Base-by-base conservation (phyloP, 139 green algal species). In the Chlamydomonas asymmetrica region DNA sequence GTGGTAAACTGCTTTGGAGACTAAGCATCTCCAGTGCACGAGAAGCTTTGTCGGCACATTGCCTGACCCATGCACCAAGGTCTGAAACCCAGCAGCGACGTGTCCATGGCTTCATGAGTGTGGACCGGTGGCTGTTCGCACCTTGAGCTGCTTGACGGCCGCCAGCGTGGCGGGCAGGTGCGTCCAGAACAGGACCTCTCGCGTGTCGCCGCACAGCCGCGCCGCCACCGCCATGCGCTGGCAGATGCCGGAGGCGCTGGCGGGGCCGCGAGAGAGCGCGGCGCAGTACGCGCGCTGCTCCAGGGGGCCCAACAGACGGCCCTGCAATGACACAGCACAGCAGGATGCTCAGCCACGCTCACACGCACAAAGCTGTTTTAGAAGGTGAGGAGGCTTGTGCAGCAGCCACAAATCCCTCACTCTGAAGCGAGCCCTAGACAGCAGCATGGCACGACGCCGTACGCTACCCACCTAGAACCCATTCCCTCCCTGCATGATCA, bases 151-250 rank as follows among this genome's bases (percentile, higher is more conserved):
- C 43, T 72, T 69, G 34, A 86, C 80, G 4, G 56, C 52, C 22
- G 40, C 43, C 52, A 96, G 74, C 0, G 91, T 94, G 34, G 76
- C 78, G 13, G 91, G 88, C 73, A 96, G 79, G 43, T 82, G 70
- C 25, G 35, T 50, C 91, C 91, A 96, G 80, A 95, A 96, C 29
- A 57, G 32, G 0, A 77, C 82, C 78, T 95, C 88, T 25, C 59
- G 66, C 3, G 35, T 18, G 52, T 89, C 78, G 0, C 86, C 83
- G 18, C 83, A 40, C 39, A 59, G 66, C 48, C 29, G 20, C 13
- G 84, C 84, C 5, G 84, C 84, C 34, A 86, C 74, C 37, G 80
- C 80, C 84, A 89, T 86, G 50, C 84, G 84, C 32, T 65, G 48
- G 22, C 66, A 61, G 66, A 73, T 73, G 49, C 32, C 62, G 32